phyloP scores from a whole-genome alignment of 306 rosid genomes.

The Adenanthera pavonina region DNA sequence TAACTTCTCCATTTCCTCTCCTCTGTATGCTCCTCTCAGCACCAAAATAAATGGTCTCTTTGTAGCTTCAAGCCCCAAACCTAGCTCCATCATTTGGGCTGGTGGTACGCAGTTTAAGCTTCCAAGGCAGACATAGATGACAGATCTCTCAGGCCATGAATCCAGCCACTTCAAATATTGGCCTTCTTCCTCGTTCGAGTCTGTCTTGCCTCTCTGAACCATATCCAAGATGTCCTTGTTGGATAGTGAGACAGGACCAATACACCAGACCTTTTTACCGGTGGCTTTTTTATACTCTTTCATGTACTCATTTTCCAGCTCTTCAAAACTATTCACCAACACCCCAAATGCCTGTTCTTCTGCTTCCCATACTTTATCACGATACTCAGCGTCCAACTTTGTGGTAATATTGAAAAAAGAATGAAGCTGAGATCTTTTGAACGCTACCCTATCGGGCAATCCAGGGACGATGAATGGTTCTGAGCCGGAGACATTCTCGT shows the following conservation, averaged over 20 bases:
- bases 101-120: conserved; percentile 47
- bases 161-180: conserved; percentile 62
- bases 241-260: conserved; percentile 54
- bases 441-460: conserved; percentile 34
- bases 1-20: conserved; percentile 46
- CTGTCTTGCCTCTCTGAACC: conserved; percentile 50
- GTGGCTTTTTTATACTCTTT: conserved; percentile 33
- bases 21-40: conserved; percentile 40
- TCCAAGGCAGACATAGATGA: conserved; percentile 61
- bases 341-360: conserved; percentile 44
- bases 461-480: conserved; percentile 38
- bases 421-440: conserved; percentile 37
- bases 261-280: conserved; percentile 47
- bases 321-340: conserved; percentile 54
- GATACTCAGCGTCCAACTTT: neutral
- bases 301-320: conserved; percentile 47
- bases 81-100: conserved; percentile 54
- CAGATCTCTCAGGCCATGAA: conserved; percentile 47
- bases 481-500: conserved; percentile 19
- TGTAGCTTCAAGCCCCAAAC: conserved; percentile 60
- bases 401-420: neutral
- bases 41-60: conserved; percentile 74
- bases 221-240: conserved; percentile 41
- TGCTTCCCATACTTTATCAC: neutral
- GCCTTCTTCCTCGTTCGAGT: conserved; percentile 7